Conservation (phyloP, 2,329 filamentous ascomycete species). For the Colletotrichum eleusines region DNA sequence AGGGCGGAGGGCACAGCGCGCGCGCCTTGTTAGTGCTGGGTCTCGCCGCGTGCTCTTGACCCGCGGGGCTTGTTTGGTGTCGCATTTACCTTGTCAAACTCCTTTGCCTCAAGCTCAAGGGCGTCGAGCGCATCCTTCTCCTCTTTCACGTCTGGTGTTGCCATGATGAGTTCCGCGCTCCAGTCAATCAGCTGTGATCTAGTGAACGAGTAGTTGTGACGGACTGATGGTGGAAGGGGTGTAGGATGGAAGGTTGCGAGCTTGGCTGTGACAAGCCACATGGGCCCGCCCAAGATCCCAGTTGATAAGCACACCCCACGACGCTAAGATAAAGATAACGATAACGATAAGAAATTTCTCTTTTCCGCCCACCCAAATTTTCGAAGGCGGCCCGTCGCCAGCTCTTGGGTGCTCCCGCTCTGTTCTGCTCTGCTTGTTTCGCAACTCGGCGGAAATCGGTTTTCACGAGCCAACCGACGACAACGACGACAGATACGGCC, state of each 20-base stretch:
- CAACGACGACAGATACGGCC: not conserved
- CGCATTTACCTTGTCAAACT: constrained; percentile 82
- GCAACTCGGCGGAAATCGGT: constrained; percentile 6
- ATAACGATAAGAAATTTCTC: constrained; percentile 43
- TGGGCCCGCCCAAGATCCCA: constrained; percentile 13
- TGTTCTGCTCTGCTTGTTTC: constrained; percentile 13
- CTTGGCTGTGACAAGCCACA: constrained; percentile 19
- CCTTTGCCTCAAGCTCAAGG: constrained; percentile 86
- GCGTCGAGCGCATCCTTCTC: constrained; percentile 83
- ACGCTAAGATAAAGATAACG: constrained; percentile 40
- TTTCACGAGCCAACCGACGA: constrained; percentile 23
- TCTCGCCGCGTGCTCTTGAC: not conserved
- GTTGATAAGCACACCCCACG: constrained; percentile 18
- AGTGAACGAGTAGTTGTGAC: not conserved
- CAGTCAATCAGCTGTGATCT: not conserved
- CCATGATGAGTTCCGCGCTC: constrained; percentile 49
- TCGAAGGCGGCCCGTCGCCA: constrained; percentile 25
- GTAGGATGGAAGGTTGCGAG: not conserved
- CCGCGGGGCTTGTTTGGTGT: constrained; percentile 3
- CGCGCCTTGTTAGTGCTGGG: not conserved
- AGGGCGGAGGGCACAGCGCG: too few relatives aligned
- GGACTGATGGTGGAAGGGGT: not conserved
- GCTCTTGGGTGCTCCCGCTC: constrained; percentile 17
- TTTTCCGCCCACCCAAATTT: constrained; percentile 38
- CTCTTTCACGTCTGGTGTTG: constrained; percentile 57